Evolutionary conservation across 176 grass and related monocot genomes (phyloP).

Genomic region (Lolium rigidum): DNA sequence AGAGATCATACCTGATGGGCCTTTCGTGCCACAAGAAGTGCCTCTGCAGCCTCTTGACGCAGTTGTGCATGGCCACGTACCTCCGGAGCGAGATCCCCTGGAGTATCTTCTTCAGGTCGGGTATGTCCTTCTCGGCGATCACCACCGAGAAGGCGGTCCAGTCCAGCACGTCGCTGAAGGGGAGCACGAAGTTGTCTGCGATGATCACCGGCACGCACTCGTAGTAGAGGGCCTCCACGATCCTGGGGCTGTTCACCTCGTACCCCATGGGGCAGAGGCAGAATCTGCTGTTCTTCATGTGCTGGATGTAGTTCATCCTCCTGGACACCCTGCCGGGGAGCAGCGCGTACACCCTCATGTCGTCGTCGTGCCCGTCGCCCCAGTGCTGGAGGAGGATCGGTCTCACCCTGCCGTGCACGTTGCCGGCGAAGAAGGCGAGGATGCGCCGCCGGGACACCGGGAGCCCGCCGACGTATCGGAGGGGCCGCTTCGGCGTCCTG

Average conservation of each 20-base stretch:
- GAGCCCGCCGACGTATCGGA: conserved; percentile 63
- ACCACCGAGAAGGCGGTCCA: conserved; percentile 79
- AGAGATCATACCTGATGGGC: conserved; percentile 80
- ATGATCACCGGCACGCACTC: conserved; percentile 92
- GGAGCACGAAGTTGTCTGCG: conserved; percentile 88
- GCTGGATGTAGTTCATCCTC: conserved; percentile 76
- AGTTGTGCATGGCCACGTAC: conserved; percentile 75
- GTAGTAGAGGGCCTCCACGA: conserved; percentile 85
- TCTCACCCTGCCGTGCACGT: conserved; percentile 76
- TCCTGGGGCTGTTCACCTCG: conserved; percentile 91
- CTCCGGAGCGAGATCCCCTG: conserved; percentile 63
- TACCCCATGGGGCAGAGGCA: conserved; percentile 91
- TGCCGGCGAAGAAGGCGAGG: conserved; percentile 86
- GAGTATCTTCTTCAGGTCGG: conserved; percentile 79
- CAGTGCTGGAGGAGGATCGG: conserved; percentile 68
- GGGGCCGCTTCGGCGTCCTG: conserved; percentile 54
- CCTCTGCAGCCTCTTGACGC: conserved; percentile 74
- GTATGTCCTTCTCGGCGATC: conserved; percentile 81
- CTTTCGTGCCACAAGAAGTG: conserved; percentile 87
- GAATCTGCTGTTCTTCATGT: conserved; percentile 90
- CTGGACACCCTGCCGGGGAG: conserved; percentile 67
- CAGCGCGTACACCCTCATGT: conserved; percentile 72
- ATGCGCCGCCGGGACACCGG: conserved; percentile 63
- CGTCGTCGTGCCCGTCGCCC: conserved; percentile 51
- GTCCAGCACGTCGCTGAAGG: conserved; percentile 73